These are phyloP conservation scores for Annulohypoxylon moriforme DNA, from an alignment of 495 filamentous ascomycete species.

Conservation along the genomic window DNA sequence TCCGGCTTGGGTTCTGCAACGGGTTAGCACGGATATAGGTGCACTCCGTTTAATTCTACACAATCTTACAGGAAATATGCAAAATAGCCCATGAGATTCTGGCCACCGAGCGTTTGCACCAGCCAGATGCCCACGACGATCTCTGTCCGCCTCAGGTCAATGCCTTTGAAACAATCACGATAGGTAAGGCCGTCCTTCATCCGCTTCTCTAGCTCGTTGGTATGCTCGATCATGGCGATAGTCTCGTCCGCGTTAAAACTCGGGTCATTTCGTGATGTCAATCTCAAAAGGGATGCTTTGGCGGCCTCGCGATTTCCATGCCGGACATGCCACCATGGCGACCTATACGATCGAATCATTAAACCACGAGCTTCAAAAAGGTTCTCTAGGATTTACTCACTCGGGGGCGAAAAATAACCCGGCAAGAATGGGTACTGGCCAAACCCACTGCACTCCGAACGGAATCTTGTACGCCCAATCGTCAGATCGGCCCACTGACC, in stretches of 20 bases:
- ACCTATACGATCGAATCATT: slow-evolving; percentile 37
- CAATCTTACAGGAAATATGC: slow-evolving; percentile 69
- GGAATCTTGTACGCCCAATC: slow-evolving; percentile 74
- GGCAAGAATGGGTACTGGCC: slow-evolving; percentile 73
- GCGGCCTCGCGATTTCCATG: slow-evolving; percentile 67
- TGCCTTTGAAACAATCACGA: slow-evolving; percentile 73
- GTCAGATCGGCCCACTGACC: slow-evolving; percentile 61
- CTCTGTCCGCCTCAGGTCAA: slow-evolving; percentile 73
- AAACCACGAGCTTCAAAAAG: not conserved
- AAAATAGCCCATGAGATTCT: slow-evolving; percentile 75
- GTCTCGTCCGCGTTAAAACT: slow-evolving; percentile 72
- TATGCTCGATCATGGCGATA: slow-evolving; percentile 77
- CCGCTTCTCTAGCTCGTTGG: slow-evolving; percentile 71
- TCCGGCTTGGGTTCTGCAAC: slow-evolving; percentile 67
- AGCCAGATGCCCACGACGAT: slow-evolving; percentile 74
- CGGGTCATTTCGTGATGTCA: slow-evolving; percentile 64
- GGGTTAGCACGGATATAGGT: not conserved
- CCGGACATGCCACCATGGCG: slow-evolving; percentile 78
- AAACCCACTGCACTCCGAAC: slow-evolving; percentile 78
- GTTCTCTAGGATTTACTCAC: slow-evolving; percentile 23
- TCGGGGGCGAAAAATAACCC: slow-evolving; percentile 73
- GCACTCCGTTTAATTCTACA: not conserved
- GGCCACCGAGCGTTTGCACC: slow-evolving; percentile 74
- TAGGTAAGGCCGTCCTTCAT: slow-evolving; percentile 68
- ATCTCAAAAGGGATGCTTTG: slow-evolving; percentile 66